These are phyloP conservation scores for Pythium coloratum DNA, from an alignment of 352 stramenopile genomes.

Conservation along the genomic window DNA sequence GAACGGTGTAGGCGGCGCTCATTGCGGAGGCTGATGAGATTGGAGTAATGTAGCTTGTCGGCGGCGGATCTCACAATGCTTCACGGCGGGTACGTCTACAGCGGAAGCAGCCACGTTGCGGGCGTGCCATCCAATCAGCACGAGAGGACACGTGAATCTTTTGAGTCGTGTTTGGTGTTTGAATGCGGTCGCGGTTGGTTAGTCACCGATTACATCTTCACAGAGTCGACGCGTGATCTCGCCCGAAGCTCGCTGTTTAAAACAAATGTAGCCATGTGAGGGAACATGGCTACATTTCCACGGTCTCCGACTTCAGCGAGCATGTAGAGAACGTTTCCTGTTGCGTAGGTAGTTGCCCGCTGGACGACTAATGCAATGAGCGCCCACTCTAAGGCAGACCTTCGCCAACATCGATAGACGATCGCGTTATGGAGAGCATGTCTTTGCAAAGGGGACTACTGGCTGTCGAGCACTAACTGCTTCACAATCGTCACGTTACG, in stretches of 20 bases:
- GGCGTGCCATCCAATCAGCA: slow-evolving; percentile 1
- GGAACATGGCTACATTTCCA: not conserved
- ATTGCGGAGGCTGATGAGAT: not conserved
- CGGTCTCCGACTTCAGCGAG: no score
- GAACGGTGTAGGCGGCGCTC: slow-evolving; percentile 9
- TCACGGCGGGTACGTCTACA: not conserved
- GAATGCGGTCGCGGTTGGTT: no score
- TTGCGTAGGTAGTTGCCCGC: no score
- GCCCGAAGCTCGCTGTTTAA: not conserved
- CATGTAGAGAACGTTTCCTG: no score
- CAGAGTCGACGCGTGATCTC: not conserved
- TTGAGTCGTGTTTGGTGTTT: not conserved
- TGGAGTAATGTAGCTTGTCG: not conserved
- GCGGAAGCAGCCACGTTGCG: not conserved
- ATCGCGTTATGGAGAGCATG: no score
- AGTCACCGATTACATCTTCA: not conserved
- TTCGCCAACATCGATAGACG: no score
- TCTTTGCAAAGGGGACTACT: no score
- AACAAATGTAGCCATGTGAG: not conserved
- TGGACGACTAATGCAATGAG: no score
- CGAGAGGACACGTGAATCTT: not conserved
- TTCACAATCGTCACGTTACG: no score
- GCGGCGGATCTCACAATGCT: no score
- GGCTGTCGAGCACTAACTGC: no score
- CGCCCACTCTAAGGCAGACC: no score